phyloP scores from a whole-genome alignment of 352 stramenopile species.

The Phytophthora rubi region DNA sequence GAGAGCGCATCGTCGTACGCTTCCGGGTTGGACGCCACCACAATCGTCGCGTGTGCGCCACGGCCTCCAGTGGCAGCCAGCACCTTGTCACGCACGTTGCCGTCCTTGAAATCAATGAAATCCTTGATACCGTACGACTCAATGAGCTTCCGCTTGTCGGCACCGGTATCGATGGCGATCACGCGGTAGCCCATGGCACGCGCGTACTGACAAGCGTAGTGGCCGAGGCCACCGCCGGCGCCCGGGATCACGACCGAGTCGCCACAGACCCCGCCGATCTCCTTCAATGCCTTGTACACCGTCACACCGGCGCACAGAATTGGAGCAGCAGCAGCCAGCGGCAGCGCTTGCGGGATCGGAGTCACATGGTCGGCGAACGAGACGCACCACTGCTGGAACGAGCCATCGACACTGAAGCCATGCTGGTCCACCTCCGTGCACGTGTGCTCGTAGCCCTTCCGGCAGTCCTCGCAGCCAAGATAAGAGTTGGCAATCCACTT shows the following conservation, averaged over 20 bases:
- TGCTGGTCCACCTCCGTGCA: slow-evolving; percentile 40
- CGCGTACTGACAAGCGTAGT: slow-evolving; percentile 81
- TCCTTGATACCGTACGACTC: slow-evolving; percentile 64
- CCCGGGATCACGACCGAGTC: slow-evolving; percentile 66
- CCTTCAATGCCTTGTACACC: slow-evolving; percentile 78
- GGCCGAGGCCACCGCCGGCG: slow-evolving; percentile 73
- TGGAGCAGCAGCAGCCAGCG: slow-evolving; percentile 50
- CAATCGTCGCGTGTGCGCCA: slow-evolving; percentile 66
- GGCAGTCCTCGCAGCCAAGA: slow-evolving; percentile 52
- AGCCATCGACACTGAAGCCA: slow-evolving; percentile 41
- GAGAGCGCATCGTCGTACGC: slow-evolving; percentile 55
- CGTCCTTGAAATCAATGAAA: slow-evolving; percentile 75
- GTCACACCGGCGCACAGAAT: slow-evolving; percentile 90
- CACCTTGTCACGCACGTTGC: slow-evolving; percentile 51
- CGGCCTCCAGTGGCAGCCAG: slow-evolving; percentile 44
- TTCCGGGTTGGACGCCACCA: slow-evolving; percentile 70
- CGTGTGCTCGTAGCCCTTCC: slow-evolving; percentile 50
- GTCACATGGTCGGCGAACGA: slow-evolving; percentile 79
- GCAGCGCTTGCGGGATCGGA: slow-evolving; percentile 63
- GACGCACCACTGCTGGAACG: slow-evolving; percentile 64
- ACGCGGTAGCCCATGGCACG: slow-evolving; percentile 70
- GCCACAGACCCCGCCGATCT: slow-evolving; percentile 49
- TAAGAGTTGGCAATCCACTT: slow-evolving; percentile 56
- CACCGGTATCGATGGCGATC: slow-evolving; percentile 69
- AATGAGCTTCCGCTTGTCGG: slow-evolving; percentile 65